These are phyloP conservation scores for Hippophae rhamnoides DNA, from an alignment of 306 rosid genomes.

Conservation along the genomic window DNA sequence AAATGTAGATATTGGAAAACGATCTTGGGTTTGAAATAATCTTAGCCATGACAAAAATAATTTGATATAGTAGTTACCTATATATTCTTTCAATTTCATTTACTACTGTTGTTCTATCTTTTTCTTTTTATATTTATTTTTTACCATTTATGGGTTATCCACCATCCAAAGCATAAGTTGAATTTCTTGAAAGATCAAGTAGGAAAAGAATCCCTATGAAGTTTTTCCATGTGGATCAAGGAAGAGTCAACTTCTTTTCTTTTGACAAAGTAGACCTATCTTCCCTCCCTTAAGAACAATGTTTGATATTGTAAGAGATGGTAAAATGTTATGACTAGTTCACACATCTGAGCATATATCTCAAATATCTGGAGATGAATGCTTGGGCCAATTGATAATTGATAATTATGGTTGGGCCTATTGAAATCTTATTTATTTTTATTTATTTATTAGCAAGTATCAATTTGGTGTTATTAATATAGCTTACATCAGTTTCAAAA, in stretches of 20 bases:
- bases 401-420: no score
- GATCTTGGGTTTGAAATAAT: neutral
- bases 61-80: neutral
- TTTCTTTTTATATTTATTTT: neutral
- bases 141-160: conserved; percentile 41
- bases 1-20: no score
- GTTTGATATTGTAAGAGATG: no score
- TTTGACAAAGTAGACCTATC: conserved; percentile 3
- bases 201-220: conserved; percentile 41
- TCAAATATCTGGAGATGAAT: no score
- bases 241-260: conserved; percentile 61
- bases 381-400: no score
- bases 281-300: no score
- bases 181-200: conserved; percentile 44
- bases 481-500: no score
- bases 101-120: neutral
- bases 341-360: no score
- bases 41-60: neutral
- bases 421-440: no score
- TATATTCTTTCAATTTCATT: neutral
- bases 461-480: no score
- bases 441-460: no score
- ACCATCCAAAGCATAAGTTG: conserved; percentile 46
- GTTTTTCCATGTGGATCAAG: conserved; percentile 51
- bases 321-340: no score